Base-by-base conservation (phyloP, 441 rosid genomes). In the Gossypium gossypioides region DNA sequence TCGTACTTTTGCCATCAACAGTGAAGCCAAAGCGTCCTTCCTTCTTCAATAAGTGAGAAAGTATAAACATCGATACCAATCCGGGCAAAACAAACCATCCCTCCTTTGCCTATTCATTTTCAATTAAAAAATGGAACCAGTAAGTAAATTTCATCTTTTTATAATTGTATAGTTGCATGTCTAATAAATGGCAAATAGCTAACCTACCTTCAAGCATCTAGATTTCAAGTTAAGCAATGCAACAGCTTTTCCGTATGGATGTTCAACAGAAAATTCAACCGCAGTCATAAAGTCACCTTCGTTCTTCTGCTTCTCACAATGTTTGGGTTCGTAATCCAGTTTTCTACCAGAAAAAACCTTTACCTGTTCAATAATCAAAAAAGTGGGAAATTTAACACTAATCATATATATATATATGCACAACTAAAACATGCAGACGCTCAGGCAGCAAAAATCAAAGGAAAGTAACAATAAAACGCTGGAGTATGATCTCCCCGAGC, bases 191-290 rank as follows among this genome's bases (percentile, higher is more conserved):
- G 6, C 3, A 37, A 61, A 6, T 29, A 65, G 10, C 6, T 52
- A 18, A 72, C 62, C 58, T 84, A 83, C 98, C 98, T 81, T 75
- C 75, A 86, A 19, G 60, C 71, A 75, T 58, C 90, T 87, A 67
- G 76, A 79, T 71, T 82, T 87, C 55, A 89, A 48, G 84, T 91
- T 83, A 24, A 91, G 75, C 81, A 91, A 85, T 54, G 88, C 97
- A 68, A 88, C 81, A 56, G 91, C 83, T 71, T 85, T 88, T 37
- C 98, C 98, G 71, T 88, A 91, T n/a, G 98, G 97, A 84, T 87
- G 37, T 72, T 85, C 83, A 8, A 78, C 68, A 27, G 96, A 88
- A 75, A 89, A 87, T 73, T 91, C 96, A 63, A 87, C 87, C 6
- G 86, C 85, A 50, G 92, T 93, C 85, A 86, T 72, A 62, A 84